These are phyloP conservation scores for Solanum megistacrolobum DNA, from an alignment of 257 asterid species.

Conservation along the genomic window DNA sequence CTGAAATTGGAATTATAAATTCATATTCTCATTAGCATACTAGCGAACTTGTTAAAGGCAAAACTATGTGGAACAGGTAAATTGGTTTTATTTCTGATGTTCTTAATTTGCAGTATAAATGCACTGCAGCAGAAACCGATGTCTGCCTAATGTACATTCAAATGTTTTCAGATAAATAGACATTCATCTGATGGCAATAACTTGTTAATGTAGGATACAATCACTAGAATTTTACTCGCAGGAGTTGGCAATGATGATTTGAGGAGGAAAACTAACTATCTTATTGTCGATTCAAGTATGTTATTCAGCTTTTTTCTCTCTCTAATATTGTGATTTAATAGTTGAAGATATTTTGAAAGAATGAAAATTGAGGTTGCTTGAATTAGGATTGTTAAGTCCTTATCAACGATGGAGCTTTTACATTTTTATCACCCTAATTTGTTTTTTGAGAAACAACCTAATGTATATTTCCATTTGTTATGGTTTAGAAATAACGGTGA, in stretches of 20 bases:
- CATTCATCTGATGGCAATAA: too few species aligned
- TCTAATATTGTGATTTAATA: not conserved
- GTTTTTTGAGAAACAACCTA: not conserved
- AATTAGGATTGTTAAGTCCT: not conserved
- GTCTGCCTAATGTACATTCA: too few species aligned
- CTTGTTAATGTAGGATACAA: not conserved
- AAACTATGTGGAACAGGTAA: too few species aligned
- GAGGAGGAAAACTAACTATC: not conserved
- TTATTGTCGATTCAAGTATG: not conserved
- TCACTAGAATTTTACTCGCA: not conserved
- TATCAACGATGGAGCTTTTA: not conserved
- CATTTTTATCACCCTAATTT: not conserved
- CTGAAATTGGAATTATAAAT: not conserved
- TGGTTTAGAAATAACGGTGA: slow-evolving; percentile 63
- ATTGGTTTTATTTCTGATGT: too few species aligned
- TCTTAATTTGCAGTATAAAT: too few species aligned
- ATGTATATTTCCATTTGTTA: not conserved
- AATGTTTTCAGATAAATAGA: too few species aligned
- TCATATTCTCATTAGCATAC: not conserved
- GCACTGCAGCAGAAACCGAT: too few species aligned
- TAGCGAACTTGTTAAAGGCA: too few species aligned
- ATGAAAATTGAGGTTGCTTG: not conserved
- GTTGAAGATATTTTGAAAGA: not conserved
- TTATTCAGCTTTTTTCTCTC: not conserved
- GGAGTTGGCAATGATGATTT: not conserved